Conservation (phyloP, 495 filamentous ascomycete genomes). For the Venustampulla echinocandica region DNA sequence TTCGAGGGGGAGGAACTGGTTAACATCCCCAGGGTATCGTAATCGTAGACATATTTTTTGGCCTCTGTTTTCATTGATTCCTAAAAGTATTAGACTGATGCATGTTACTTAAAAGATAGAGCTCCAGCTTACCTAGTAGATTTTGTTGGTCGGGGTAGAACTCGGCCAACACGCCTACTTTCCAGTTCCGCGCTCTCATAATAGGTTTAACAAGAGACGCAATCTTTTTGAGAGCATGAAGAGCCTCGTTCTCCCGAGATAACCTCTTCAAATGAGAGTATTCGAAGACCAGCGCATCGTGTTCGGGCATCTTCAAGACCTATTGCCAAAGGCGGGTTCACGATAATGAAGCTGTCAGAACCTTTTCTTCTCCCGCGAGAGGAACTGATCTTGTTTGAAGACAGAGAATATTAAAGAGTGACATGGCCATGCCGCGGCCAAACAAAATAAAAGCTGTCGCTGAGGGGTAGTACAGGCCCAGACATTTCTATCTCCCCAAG, state of each 20-base stretch:
- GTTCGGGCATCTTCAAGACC: no score
- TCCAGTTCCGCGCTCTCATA: conserved; percentile 81
- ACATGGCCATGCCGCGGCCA: no score
- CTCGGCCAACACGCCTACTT: conserved; percentile 69
- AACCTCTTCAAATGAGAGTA: conserved; percentile 73
- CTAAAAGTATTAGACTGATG: no score
- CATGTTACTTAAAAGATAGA: not conserved
- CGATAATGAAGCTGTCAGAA: no score
- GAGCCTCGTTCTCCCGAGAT: conserved; percentile 67
- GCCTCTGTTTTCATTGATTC: conserved; percentile 68
- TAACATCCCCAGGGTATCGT: conserved; percentile 65
- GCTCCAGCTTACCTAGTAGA: conserved; percentile 50
- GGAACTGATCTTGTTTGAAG: no score
- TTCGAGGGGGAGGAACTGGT: conserved; percentile 73
- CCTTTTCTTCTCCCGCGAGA: no score
- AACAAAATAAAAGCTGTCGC: no score
- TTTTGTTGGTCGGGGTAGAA: conserved; percentile 72
- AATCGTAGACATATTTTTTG: conserved; percentile 77
- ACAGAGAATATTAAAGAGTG: no score
- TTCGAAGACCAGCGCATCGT: conserved; percentile 61
- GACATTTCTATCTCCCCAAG: no score
- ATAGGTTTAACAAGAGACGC: conserved; percentile 91
- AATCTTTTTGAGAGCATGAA: conserved; percentile 70
- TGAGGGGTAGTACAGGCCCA: no score
- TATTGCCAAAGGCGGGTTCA: no score